Conservation (phyloP, 176 grass and related monocot species). For the Musa schizocarpa region DNA sequence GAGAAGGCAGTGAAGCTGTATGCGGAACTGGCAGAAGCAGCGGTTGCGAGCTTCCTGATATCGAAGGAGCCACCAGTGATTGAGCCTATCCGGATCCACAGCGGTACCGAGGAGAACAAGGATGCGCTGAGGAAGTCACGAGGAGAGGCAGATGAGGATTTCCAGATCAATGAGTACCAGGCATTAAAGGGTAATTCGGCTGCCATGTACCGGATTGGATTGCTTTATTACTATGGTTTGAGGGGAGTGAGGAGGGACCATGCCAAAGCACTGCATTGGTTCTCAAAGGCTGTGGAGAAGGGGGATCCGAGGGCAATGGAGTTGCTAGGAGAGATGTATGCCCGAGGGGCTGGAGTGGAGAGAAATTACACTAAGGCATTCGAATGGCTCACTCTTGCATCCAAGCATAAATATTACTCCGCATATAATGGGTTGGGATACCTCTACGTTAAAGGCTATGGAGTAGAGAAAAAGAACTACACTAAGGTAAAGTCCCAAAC, state of each 20-base stretch:
- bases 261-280: conserved; percentile 73
- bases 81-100: conserved; percentile 77
- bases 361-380: conserved; percentile 92
- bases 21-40: conserved; percentile 88
- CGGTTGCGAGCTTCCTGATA: conserved; percentile 74
- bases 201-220: conserved; percentile 77
- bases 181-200: conserved; percentile 66
- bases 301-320: conserved; percentile 66
- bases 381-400: conserved; percentile 71
- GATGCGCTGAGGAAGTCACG: conserved; percentile 83
- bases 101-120: conserved; percentile 91
- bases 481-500: conserved; percentile 46
- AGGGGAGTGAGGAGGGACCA: conserved; percentile 77
- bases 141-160: conserved; percentile 89
- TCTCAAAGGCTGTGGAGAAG: conserved; percentile 83
- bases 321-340: conserved; percentile 90
- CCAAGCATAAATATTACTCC: conserved; percentile 78
- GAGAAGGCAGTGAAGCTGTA: conserved; percentile 85
- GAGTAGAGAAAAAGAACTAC: conserved; percentile 86
- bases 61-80: conserved; percentile 84
- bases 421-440: conserved; percentile 99
- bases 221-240: conserved; percentile 94
- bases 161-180: conserved; percentile 96
- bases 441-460: conserved; percentile 94
- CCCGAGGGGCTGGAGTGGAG: conserved; percentile 85